phyloP scores from a whole-genome alignment of 2,329 filamentous ascomycete species.

The Pseudocercospora pini-densiflorae region DNA sequence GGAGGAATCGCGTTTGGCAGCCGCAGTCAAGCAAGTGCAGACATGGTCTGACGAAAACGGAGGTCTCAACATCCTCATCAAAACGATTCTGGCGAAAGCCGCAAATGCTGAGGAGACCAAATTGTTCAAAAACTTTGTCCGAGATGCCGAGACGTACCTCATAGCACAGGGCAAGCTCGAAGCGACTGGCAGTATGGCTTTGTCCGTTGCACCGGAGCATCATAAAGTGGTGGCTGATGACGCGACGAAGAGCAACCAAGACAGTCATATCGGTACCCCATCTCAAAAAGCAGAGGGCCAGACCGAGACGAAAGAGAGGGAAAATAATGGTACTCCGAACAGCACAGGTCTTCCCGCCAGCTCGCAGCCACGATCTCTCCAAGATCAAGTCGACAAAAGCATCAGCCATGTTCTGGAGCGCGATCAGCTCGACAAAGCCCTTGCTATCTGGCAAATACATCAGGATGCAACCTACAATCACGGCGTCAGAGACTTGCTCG shows the following conservation, averaged over 20 bases:
- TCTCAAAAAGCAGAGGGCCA: not conserved
- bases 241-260: not conserved
- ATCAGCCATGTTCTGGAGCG: not conserved
- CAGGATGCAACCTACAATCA: not conserved
- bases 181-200: not conserved
- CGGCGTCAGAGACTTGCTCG: not conserved
- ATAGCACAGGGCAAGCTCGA: not conserved
- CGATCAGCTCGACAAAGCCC: not conserved
- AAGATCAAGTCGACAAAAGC: not conserved
- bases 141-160: not conserved
- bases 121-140: not conserved
- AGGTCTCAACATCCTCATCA: not conserved
- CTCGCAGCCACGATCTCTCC: not conserved
- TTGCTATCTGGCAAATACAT: slow-evolving; percentile 3
- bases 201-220: not conserved
- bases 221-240: not conserved
- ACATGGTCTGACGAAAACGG: not conserved
- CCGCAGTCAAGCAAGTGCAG: not conserved
- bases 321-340: not conserved
- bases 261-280: not conserved
- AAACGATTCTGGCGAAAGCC: not conserved
- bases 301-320: not conserved
- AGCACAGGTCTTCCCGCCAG: not conserved
- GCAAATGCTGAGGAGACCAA: not conserved
- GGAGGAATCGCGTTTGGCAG: not conserved